Base-by-base conservation (phyloP, 169 alveolate genomes). In the Plasmodium vinckei region DNA sequence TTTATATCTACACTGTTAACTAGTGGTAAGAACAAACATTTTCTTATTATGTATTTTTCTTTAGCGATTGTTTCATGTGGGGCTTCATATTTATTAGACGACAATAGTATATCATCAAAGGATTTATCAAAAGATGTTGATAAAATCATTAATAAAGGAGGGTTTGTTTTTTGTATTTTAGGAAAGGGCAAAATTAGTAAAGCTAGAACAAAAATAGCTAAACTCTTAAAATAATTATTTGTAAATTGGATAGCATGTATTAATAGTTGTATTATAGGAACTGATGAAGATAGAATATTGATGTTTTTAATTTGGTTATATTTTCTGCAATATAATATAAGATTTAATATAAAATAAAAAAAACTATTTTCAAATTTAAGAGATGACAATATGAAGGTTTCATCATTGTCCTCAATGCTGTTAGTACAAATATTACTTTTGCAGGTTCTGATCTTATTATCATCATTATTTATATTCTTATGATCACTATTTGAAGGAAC, bases 101-200 rank as follows among this genome's bases (percentile, higher is more conserved):
- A 19, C 57, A 60, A 54, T 68, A 79, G 39, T 64, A 79, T 79
- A 9, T 79, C 89, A 15, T 79, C 89, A 13, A 70, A n/a, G 49
- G 46, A 47, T 79, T 64, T 79, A 25, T 79, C 89, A 67, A 79
- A 79, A 17, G 89, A 65, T 46, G 89, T 79, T 17, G 84, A 64
- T 17, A 79, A 60, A 21, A 42, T 79, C 73, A 79, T 67, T 12
- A 79, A 51, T 19, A 79, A 23, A 6, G 71, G 77, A 23, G 89
- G 68, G 9, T 46, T 42, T 2, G 63, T 79, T 39, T 79, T 57
- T 17, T 57, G 79, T 12, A 47, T 25, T 44, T 79, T 59, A 17
- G 82, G 89, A 7, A 67, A 67, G n/a, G 89, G 89, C 47, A 79
- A 79, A 65, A 79, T 79, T 17, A 79, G 82, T 46, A 79, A 59